Base-by-base conservation (phyloP, 192 early-diverging fungal species). In the Podila verticillata region DNA sequence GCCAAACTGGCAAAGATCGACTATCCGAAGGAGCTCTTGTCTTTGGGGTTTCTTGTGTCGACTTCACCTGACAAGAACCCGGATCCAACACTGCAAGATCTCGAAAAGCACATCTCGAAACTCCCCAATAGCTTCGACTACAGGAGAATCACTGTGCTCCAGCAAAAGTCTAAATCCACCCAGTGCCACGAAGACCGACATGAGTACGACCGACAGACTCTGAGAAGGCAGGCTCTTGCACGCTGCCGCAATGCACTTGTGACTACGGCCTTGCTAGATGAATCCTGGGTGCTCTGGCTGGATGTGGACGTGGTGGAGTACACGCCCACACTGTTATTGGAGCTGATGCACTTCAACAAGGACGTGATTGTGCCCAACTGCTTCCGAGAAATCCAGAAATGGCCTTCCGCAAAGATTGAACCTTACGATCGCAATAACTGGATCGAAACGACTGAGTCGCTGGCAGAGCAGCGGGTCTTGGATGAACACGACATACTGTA, bases 251-350 rank as follows among this genome's bases (percentile, higher is more conserved):
- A 92, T 60, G 84, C 81, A n/a, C 69, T 92, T 30, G 82, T 91
- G 71, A 84, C 85, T 2, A 78, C 87, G 8, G 85, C 92, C 1
- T 66, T 93, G 7, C 64, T 72, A n/a, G 83, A 87, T 61, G 88
- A 90, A 34, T 84, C 86, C 13, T 93, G 92, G 92, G 91, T 93
- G 17, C 81, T 93, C 15, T 93, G 92, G 92, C 78, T 93, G 5
- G 92, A 93, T 51, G 88, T 86, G 17, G 92, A 93, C 74, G 86
- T 93, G n/a, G 81, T 89, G 28, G 85, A 88, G 63, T 93, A 92
- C 49, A 87, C 92, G 7, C 83, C 85, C 9, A 86, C 84, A 24
- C 67, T 92, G 49, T 64, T 92, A 20, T 79, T 82, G 28, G 87
- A 91, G 34, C 67, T 93, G 72, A 93, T 91, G 73, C 71, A 80